Conservation (phyloP, 371 early-diverging fungal species). For the Actinomucor elegans region DNA sequence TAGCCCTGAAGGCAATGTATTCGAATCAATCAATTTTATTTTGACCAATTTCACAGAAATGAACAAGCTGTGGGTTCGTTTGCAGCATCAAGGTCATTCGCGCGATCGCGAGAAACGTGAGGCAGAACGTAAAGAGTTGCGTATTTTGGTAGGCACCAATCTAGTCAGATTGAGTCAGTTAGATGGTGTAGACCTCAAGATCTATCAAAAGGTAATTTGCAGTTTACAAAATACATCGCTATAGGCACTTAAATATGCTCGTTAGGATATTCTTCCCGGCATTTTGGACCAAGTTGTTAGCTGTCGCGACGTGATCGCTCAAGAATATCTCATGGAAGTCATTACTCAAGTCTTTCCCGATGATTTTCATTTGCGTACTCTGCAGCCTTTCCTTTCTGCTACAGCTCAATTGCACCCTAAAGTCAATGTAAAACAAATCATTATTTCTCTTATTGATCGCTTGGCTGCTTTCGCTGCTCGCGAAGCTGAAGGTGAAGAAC, state of each 20-base stretch:
- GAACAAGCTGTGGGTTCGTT: constrained; percentile 97
- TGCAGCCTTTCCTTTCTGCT: constrained; percentile 86
- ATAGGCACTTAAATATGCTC: background rate
- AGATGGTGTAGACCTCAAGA: constrained; percentile 74
- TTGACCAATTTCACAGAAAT: constrained; percentile 95
- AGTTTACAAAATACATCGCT: no score
- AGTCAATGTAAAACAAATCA: constrained; percentile 93
- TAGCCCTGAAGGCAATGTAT: constrained; percentile 80
- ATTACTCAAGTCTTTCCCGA: constrained; percentile 96
- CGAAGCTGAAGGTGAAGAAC: constrained; percentile 51
- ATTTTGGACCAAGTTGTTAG: constrained; percentile 94
- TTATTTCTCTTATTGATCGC: constrained; percentile 91
- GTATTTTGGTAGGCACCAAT: constrained; percentile 92
- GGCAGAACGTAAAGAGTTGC: constrained; percentile 88
- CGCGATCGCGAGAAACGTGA: constrained; percentile 91
- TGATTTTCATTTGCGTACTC: constrained; percentile 91
- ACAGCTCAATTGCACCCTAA: constrained; percentile 86
- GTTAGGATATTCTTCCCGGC: constrained; percentile 64
- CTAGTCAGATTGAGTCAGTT: constrained; percentile 87
- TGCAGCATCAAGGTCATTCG: constrained; percentile 92
- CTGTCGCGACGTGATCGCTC: constrained; percentile 96
- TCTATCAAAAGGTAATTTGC: constrained; percentile 66
- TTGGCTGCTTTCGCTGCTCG: constrained; percentile 63
- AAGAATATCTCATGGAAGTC: constrained; percentile 98
- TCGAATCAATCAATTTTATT: constrained; percentile 89